Percentiles rank a stretch among this genome's conserved stretches.
Evolutionary conservation across 2,329 filamentous ascomycete genomes (phyloP).

Genomic region (Hortaea werneckii): DNA sequence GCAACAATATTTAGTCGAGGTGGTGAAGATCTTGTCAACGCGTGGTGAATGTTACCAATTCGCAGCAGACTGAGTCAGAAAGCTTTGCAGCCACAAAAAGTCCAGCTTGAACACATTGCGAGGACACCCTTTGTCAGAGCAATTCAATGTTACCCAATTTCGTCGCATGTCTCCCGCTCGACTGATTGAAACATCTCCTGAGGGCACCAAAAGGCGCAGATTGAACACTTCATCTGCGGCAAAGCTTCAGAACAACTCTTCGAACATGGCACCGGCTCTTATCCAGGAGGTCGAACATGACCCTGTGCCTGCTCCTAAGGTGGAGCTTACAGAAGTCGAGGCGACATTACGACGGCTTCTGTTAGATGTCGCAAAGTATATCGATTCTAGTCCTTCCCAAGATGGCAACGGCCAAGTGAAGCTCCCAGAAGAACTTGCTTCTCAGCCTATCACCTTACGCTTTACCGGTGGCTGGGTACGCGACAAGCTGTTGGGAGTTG

Average conservation of each 20-base stretch:
- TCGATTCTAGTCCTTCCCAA: conserved; percentile 37
- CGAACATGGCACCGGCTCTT: conserved; percentile 20
- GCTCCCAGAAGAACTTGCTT: conserved; percentile 35
- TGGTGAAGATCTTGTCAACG: no score
- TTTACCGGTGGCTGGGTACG: conserved; percentile 85
- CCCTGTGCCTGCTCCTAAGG: conserved; percentile 10
- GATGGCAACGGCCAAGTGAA: conserved; percentile 20
- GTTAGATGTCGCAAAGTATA: conserved; percentile 67
- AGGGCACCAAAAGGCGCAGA: conserved; percentile 20
- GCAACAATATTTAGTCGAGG: no score
- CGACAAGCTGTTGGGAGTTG: conserved; percentile 64
- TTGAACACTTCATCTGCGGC: conserved; percentile 8
- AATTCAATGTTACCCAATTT: conserved; percentile 9
- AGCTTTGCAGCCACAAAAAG: neutral
- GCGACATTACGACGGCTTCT: conserved; percentile 63
- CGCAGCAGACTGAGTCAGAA: neutral
- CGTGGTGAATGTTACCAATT: neutral
- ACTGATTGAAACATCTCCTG: conserved; percentile 15
- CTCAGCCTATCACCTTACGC: conserved; percentile 48
- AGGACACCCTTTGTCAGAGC: neutral
- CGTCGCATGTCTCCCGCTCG: conserved; percentile 24
- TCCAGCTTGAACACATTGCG: no score
- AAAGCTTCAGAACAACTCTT: conserved; percentile 1
- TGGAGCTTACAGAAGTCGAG: conserved; percentile 60
- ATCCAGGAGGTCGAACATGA: conserved; percentile 24